A percentile compares a stretch with the other conserved stretches of the same genome.
Conservation (phyloP, 345 rosid species). For the Cardamine chenopodiifolia region DNA sequence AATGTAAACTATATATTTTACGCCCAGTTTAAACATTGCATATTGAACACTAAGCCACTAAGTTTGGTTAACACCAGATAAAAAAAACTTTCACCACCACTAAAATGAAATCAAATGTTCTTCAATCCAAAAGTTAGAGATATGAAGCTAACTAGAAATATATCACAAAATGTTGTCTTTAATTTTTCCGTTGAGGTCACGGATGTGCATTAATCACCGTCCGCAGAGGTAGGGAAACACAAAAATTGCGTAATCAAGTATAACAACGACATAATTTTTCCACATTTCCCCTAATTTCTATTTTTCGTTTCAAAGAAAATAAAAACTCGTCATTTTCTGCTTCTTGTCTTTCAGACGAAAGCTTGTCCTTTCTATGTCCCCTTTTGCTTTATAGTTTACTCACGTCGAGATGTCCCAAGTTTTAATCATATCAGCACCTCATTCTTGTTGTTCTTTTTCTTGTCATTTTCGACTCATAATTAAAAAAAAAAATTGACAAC, state of each 20-base stretch:
- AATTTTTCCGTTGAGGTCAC: slow-evolving; percentile 37
- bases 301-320: neutral
- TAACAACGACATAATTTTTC: neutral
- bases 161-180: neutral
- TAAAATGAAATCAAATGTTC: neutral
- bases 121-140: neutral
- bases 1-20: neutral
- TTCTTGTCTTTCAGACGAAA: slow-evolving; percentile 1
- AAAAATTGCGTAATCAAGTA: slow-evolving; percentile 1
- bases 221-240: slow-evolving; percentile 28
- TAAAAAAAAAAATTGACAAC: neutral
- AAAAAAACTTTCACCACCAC: slow-evolving; percentile 1
- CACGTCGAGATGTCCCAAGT: slow-evolving; percentile 13
- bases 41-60: neutral
- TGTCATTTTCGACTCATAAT: slow-evolving; percentile 38
- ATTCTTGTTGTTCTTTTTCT: slow-evolving; percentile 35
- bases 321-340: slow-evolving; percentile 21
- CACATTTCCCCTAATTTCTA: slow-evolving; percentile 2
- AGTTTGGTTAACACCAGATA: neutral
- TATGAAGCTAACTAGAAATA: neutral
- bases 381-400: slow-evolving; percentile 23
- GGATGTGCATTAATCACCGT: slow-evolving; percentile 30
- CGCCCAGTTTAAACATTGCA: neutral
- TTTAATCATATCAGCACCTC: slow-evolving; percentile 21
- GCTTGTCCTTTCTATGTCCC: slow-evolving; percentile 23